Conservation (phyloP, 169 alveolate genomes). For the Cryptosporidium parvum region DNA sequence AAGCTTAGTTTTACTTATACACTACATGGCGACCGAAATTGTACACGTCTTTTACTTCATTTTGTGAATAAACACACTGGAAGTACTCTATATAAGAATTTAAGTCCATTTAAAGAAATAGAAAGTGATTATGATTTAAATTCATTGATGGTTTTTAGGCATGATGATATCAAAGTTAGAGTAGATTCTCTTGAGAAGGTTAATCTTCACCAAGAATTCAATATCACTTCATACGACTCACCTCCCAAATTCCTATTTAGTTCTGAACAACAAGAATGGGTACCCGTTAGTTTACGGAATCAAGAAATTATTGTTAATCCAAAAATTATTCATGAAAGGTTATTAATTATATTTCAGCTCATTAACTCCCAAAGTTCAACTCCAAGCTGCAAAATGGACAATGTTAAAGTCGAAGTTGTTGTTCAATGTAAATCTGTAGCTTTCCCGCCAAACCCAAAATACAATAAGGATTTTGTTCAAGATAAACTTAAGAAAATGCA, state of each 20-base stretch:
- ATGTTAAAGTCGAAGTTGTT: slow-evolving; percentile 2
- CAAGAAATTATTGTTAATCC: slow-evolving; percentile 27
- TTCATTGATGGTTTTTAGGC: background rate
- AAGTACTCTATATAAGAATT: slow-evolving; percentile 20
- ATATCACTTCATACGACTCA: slow-evolving; percentile 20
- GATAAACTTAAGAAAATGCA: background rate
- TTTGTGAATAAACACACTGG: slow-evolving; percentile 62
- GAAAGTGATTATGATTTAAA: background rate
- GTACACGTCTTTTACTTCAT: slow-evolving; percentile 5
- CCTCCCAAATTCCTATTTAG: slow-evolving; percentile 40
- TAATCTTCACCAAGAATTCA: slow-evolving; percentile 53
- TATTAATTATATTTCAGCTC: slow-evolving; percentile 23
- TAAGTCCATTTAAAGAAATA: background rate
- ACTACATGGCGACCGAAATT: slow-evolving; percentile 2
- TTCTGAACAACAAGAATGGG: slow-evolving; percentile 24
- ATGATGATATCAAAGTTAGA: slow-evolving; percentile 24
- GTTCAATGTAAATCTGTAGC: slow-evolving; percentile 25
- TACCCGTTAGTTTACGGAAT: slow-evolving; percentile 9
- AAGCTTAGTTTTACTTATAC: slow-evolving; percentile 33
- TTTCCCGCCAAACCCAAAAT: slow-evolving; percentile 25
- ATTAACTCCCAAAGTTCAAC: background rate
- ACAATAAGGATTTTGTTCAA: background rate
- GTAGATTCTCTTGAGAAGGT: background rate
- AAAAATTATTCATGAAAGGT: slow-evolving; percentile 7
- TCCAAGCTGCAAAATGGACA: slow-evolving; percentile 20